Evolutionary conservation across 352 stramenopile genomes (phyloP), one percentile per base, ranked within the genome.

Genomic region (Pseudoperonospora humuli): DNA sequence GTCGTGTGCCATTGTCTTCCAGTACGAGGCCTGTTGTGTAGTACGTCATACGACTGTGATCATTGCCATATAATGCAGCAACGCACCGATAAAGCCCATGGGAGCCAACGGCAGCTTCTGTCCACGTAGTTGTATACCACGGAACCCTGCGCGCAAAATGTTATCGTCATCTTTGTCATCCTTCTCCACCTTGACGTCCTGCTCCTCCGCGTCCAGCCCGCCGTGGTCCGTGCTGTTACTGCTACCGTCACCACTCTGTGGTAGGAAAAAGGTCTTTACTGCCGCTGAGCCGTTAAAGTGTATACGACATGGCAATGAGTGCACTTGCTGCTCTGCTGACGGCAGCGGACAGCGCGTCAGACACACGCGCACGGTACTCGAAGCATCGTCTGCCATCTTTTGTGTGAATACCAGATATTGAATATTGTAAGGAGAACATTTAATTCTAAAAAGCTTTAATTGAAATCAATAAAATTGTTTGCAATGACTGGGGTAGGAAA

Each of bases 211-310:
- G 19, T 20, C 20, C 2, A 25, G 25, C 24, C 50, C 34, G 23
- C 49, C 36, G 48, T 50, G 42, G 38, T 66, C 31, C 3, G 38
- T 57, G 27, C 50, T 46, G 44, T 61, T 67, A 53, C 49, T 64
- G 42, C 50, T 57, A 27, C 35, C n/a, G 25, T 39, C 44, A 13
- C 23, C 37, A 23, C n/a, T 54, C 39, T 64, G 39, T 21, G 68
- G 75, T 9, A 43, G 70, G 57, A 92, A 92, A 46, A 85, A 89
- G 33, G 61, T 84, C 59, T 86, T 83, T 29, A 92, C 70, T 0
- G 70, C 37, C 3, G 80, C 80, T 6, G 54, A 38, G 1, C 80
- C 80, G 49, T 88, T 59, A 44, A 72, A 68, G 43, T 86, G 64
- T 35, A 92, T 79, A 28, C 70, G 70, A 29, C 80, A 92, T 13